Evolutionary conservation across 176 grass and related monocot genomes (phyloP).

Genomic region (Oryza glaberrima): DNA sequence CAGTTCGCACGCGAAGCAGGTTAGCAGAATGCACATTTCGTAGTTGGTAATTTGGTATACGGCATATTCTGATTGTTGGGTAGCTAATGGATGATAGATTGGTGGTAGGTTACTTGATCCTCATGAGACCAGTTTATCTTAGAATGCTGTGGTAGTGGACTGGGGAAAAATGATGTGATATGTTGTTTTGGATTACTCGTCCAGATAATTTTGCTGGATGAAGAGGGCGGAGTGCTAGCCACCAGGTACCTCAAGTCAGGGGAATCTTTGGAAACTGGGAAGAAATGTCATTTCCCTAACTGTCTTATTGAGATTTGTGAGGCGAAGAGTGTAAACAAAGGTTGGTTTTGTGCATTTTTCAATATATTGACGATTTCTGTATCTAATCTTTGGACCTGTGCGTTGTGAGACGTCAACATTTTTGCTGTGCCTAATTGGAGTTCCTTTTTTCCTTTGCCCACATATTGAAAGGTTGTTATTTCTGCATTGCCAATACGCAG

Average conservation of each 20-base stretch:
- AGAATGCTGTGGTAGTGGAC: constrained; percentile 8
- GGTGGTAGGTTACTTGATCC: background rate
- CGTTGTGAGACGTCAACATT: background rate
- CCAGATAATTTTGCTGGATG: constrained; percentile 69
- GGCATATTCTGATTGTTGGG: background rate
- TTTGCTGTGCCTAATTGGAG: background rate
- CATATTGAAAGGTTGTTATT: constrained; percentile 19
- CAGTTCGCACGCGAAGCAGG: constrained; percentile 63
- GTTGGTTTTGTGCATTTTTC: constrained; percentile 37
- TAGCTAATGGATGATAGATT: background rate
- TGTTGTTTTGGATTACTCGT: constrained; percentile 23
- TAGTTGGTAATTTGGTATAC: background rate
- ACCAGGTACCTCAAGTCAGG: constrained; percentile 63
- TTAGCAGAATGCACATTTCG: constrained; percentile 15
- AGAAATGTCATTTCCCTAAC: constrained; percentile 56
- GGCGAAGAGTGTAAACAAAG: constrained; percentile 38
- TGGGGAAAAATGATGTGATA: constrained; percentile 18
- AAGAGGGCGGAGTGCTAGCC: constrained; percentile 57
- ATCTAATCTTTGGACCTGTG: background rate
- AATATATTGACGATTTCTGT: background rate
- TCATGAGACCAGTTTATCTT: constrained; percentile 4
- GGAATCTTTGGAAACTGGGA: constrained; percentile 62
- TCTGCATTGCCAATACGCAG: constrained; percentile 18
- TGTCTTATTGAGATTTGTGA: constrained; percentile 64
- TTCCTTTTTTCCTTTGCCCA: background rate